phyloP scores from a whole-genome alignment of 176 grass and related monocot genomes.

The Luzula sylvatica region DNA sequence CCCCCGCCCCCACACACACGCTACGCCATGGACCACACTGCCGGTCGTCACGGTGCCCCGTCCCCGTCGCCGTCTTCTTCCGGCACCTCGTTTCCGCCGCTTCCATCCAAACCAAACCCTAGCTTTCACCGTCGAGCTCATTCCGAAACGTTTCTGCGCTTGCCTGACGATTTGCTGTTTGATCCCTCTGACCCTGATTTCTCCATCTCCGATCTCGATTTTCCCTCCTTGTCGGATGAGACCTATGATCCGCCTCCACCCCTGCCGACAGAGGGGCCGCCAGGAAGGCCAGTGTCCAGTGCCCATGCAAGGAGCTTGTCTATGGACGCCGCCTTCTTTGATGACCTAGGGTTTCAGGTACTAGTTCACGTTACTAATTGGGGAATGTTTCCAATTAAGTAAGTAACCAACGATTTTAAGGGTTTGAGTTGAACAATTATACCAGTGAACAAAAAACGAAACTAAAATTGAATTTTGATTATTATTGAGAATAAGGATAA shows the following conservation, averaged over 20 bases:
- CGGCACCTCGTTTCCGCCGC: conserved; percentile 7
- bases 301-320: conserved; percentile 71
- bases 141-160: conserved; percentile 84
- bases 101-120: conserved; percentile 6
- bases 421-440: too few relatives aligned
- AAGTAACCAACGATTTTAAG: too few relatives aligned
- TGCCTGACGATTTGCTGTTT: conserved; percentile 72
- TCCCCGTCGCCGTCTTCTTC: conserved; percentile 26
- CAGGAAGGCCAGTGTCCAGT: conserved; percentile 14
- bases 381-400: too few relatives aligned
- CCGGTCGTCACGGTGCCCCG: conserved; percentile 30
- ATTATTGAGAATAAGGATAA: too few relatives aligned
- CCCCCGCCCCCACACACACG: neutral
- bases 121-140: conserved; percentile 60
- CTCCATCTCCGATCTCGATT: conserved; percentile 83
- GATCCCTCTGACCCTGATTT: conserved; percentile 73
- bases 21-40: conserved; percentile 29
- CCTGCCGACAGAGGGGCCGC: neutral
- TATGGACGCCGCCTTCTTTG: conserved; percentile 87
- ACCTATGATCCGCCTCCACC: conserved; percentile 33
- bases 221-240: conserved; percentile 89
- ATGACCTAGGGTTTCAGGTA: conserved; percentile 54
- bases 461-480: too few relatives aligned
- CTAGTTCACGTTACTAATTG: neutral
- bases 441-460: too few relatives aligned